Evolutionary conservation across 2,329 filamentous ascomycete species (phyloP).

Genomic region (Paecilomyces sp.): DNA sequence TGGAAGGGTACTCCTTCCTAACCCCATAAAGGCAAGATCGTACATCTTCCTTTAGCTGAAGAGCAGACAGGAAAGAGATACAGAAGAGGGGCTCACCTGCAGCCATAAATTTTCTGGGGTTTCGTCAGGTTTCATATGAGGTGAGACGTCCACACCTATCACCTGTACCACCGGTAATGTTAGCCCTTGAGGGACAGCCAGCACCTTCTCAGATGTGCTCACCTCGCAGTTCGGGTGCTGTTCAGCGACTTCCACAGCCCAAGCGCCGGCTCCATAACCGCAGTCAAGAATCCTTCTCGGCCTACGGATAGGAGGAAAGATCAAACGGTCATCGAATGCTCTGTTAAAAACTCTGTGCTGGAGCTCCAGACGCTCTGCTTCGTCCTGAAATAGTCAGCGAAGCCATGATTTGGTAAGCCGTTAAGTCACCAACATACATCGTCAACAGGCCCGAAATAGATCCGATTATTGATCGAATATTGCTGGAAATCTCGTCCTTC

Average conservation of each 20-base stretch:
- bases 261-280: slow-evolving; percentile 63
- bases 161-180: slow-evolving; percentile 43
- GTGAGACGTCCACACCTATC: slow-evolving; percentile 64
- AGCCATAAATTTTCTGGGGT: slow-evolving; percentile 61
- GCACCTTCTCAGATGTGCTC: slow-evolving; percentile 12
- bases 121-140: slow-evolving; percentile 60
- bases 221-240: slow-evolving; percentile 60
- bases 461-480: slow-evolving; percentile 57
- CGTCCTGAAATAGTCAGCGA: slow-evolving; percentile 46
- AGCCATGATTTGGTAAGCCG: slow-evolving; percentile 1
- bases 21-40: background rate
- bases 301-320: slow-evolving; percentile 60
- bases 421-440: slow-evolving; percentile 47
- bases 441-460: slow-evolving; percentile 64
- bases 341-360: slow-evolving; percentile 57
- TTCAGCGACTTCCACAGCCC: slow-evolving; percentile 63
- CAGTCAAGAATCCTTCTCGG: slow-evolving; percentile 61
- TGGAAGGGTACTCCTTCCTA: background rate
- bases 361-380: slow-evolving; percentile 57
- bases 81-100: slow-evolving; percentile 39
- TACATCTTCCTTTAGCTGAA: background rate
- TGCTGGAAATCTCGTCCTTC: slow-evolving; percentile 61
- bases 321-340: slow-evolving; percentile 59
- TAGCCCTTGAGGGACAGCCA: slow-evolving; percentile 4
- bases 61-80: background rate